These are phyloP conservation scores for Geotrichum fermentans DNA, from an alignment of 1,139 yeast species.

Conservation along the genomic window DNA sequence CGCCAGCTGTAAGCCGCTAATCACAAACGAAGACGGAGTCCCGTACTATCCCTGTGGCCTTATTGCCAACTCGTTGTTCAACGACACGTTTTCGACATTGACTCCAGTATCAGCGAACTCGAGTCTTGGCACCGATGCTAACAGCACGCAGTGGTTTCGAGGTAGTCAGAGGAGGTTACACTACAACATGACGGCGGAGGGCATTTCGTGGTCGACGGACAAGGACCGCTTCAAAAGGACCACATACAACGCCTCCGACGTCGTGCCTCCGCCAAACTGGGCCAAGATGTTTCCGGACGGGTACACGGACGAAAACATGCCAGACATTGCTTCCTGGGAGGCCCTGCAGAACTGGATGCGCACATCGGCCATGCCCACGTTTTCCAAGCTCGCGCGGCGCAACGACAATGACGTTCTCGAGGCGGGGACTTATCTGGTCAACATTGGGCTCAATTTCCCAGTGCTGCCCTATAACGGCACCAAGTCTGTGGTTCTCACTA, in stretches of 20 bases:
- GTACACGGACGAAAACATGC: slow-evolving; percentile 76
- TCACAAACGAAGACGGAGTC: slow-evolving; percentile 47
- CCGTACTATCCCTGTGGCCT: slow-evolving; percentile 89
- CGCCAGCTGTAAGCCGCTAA: slow-evolving; percentile 83
- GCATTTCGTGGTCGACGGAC: slow-evolving; percentile 86
- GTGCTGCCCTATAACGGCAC: slow-evolving; percentile 77
- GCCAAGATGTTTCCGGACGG: slow-evolving; percentile 75
- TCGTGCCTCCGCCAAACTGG: slow-evolving; percentile 98
- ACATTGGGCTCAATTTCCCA: slow-evolving; percentile 82
- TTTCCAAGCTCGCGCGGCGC: slow-evolving; percentile 74
- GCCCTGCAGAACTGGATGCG: slow-evolving; percentile 98
- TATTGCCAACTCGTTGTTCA: slow-evolving; percentile 88
- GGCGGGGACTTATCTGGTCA: slow-evolving; percentile 66
- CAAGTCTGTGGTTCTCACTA: slow-evolving; percentile 72
- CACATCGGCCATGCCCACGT: slow-evolving; percentile 82
- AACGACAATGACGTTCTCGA: slow-evolving; percentile 62
- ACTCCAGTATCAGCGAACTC: neutral
- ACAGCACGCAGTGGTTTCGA: neutral
- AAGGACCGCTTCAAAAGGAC: slow-evolving; percentile 76
- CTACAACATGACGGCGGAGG: slow-evolving; percentile 60
- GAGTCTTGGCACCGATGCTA: neutral
- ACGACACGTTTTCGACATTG: slow-evolving; percentile 61
- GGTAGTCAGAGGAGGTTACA: no score
- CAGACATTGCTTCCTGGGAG: slow-evolving; percentile 71
- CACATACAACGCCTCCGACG: slow-evolving; percentile 58